A percentile compares a stretch with the other conserved stretches of the same genome.
phyloP scores from a whole-genome alignment of 345 rosid genomes.

The Excoecaria agallocha region DNA sequence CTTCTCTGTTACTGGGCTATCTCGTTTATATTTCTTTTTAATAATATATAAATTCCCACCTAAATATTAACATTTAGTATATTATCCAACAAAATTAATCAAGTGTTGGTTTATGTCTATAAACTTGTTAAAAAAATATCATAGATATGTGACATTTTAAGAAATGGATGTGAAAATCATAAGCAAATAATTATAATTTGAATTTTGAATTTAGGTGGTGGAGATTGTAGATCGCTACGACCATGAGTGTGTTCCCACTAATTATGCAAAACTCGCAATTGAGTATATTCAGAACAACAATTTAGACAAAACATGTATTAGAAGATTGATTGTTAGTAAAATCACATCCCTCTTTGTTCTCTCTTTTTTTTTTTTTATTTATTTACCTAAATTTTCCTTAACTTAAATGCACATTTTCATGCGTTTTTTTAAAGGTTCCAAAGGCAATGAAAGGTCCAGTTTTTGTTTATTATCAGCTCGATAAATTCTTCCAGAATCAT shows the following conservation, averaged over 20 bases:
- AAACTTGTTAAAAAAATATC: too few species aligned
- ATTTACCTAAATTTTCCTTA: too few species aligned
- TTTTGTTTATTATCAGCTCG: constrained; percentile 31
- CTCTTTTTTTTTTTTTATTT: background rate
- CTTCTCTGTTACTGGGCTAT: background rate
- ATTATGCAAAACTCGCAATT: background rate
- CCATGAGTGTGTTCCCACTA: constrained; percentile 20
- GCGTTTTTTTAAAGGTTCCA: constrained; percentile 19
- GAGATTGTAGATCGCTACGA: constrained; percentile 32
- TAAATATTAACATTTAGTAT: background rate
- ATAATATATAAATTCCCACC: too few species aligned
- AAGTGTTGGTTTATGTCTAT: too few species aligned
- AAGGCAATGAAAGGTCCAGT: constrained; percentile 33
- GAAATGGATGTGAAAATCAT: too few species aligned
- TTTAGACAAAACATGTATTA: constrained; percentile 25
- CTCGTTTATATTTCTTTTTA: too few species aligned
- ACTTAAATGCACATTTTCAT: background rate
- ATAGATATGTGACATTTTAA: too few species aligned
- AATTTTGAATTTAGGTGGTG: constrained; percentile 19
- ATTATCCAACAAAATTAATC: too few species aligned
- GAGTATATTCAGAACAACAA: constrained; percentile 8
- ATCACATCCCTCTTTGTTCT: background rate
- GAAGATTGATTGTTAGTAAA: constrained; percentile 18
- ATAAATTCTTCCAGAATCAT: constrained; percentile 29
- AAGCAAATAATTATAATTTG: background rate